Evolutionary conservation across 75 land plant genomes (phyloP).

Genomic region (Pinus tabuliformis): DNA sequence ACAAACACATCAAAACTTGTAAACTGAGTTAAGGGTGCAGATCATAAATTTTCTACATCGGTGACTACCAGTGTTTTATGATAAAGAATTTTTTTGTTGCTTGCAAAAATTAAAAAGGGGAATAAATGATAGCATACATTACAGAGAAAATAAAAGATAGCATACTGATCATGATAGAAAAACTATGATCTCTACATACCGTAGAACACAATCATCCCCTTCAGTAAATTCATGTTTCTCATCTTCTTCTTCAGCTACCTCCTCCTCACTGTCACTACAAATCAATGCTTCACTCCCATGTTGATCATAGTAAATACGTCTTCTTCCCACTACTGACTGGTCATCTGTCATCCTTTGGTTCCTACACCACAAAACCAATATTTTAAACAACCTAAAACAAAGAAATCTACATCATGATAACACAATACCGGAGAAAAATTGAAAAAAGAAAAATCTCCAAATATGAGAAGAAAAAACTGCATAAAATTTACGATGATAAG

Average conservation of each 20-base stretch:
- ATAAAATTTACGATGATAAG: background rate
- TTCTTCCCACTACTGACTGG: slow-evolving; percentile 96
- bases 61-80: no score
- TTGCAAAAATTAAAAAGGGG: no score
- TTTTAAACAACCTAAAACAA: background rate
- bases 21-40: no score
- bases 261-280: slow-evolving; percentile 98
- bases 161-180: background rate
- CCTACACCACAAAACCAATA: slow-evolving; percentile 29
- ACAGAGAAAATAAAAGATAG: no score
- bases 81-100: no score
- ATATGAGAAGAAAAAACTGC: background rate
- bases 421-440: background rate
- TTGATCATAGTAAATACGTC: slow-evolving; percentile 93
- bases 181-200: slow-evolving; percentile 27
- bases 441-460: no score
- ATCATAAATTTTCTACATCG: no score
- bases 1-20: no score
- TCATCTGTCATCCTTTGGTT: slow-evolving; percentile 99
- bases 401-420: no score
- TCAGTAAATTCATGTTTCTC: slow-evolving; percentile 90
- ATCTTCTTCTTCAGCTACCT: slow-evolving; percentile 71
- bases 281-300: slow-evolving; percentile 82
- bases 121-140: no score
- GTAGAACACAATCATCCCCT: slow-evolving; percentile 81